Evolutionary conservation across 257 asterid genomes (phyloP), one percentile per base, ranked within the genome.

Genomic region (Haberlea rhodopensis): DNA sequence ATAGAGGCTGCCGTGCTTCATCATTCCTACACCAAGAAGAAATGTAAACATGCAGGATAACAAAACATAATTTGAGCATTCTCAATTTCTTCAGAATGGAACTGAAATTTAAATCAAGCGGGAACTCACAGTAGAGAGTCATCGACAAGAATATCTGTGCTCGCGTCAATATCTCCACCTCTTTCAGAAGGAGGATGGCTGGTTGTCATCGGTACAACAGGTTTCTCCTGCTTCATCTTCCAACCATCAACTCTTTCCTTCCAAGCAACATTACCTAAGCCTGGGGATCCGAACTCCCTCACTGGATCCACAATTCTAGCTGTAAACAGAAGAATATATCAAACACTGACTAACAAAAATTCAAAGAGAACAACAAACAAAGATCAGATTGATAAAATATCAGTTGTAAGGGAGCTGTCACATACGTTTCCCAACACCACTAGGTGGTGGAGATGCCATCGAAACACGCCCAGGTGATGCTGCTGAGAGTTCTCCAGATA

Each of bases 181-280:
- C 97, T 82, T 81, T 87, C 97, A 24, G 95, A 87, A 79, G 96
- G 95, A 67, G 95, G 91, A 68, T 82, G 95, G 81, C 95, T 87
- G 57, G 87, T 72, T 37, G 96, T 79, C 87, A 94, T 72, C 45
- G 87, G 97, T 51, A 79, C 73, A 54, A 64, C 89, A 73, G 94
- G 89, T 79, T 90, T 94, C 71, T 94, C 96, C 78, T 90, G 97
- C 78, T 90, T 94, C 96, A 89, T 90, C 79, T 90, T 90, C 99
- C 99, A 94, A 79, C 97, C 99, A 73, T 87, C 96, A 31, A 91
- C 97, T 83, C 99, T 89, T 74, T 94, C 97, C 80, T 90, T 94
- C 97, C 99, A 94, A 70, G 99, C 97, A 78, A 94, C 97, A 81
- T 90, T 94, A 60, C 99, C 99, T 66, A 84, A 43, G 71, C 99